These are phyloP conservation scores for Heterobasidion parviporum DNA, from an alignment of 1,284 basidiomycete genomes.

Conservation along the genomic window DNA sequence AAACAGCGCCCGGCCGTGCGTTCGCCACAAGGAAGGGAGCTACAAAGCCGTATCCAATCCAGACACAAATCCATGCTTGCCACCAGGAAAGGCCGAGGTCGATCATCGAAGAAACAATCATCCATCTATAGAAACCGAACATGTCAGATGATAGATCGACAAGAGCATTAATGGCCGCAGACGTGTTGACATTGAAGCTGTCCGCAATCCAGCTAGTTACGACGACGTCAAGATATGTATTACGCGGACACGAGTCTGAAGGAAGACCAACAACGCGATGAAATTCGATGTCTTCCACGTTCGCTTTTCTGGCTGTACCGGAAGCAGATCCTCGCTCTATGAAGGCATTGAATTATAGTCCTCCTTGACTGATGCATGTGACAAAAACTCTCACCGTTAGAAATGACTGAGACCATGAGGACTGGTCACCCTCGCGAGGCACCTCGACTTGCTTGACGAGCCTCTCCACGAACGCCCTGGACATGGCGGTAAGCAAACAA, in stretches of 20 bases:
- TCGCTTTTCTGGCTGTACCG: slow-evolving; percentile 47
- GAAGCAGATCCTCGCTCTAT: slow-evolving; percentile 59
- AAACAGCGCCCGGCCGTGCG: slow-evolving; percentile 75
- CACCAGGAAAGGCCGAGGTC: slow-evolving; percentile 73
- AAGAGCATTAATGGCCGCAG: slow-evolving; percentile 18
- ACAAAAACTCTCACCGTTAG: slow-evolving; percentile 6
- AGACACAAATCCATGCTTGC: slow-evolving; percentile 76
- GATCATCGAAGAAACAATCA: slow-evolving; percentile 73
- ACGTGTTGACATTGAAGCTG: slow-evolving; percentile 77
- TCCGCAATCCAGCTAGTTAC: slow-evolving; percentile 69
- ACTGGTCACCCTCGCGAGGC: slow-evolving; percentile 1
- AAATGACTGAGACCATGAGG: slow-evolving; percentile 2
- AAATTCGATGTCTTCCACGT: slow-evolving; percentile 60
- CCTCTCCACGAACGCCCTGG: neutral
- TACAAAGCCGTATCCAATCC: slow-evolving; percentile 67
- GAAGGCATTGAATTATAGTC: neutral
- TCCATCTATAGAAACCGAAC: slow-evolving; percentile 40
- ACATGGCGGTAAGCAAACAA: neutral
- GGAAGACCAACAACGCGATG: slow-evolving; percentile 45
- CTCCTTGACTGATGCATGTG: too few relatives aligned
- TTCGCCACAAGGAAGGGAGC: slow-evolving; percentile 74
- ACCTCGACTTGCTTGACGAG: slow-evolving; percentile 6
- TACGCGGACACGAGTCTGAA: neutral
- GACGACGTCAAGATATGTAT: neutral
- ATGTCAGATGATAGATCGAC: slow-evolving; percentile 5